These are phyloP conservation scores for Grigorovia transvaalensis DNA, from an alignment of 805 yeast genomes.

Conservation along the genomic window DNA sequence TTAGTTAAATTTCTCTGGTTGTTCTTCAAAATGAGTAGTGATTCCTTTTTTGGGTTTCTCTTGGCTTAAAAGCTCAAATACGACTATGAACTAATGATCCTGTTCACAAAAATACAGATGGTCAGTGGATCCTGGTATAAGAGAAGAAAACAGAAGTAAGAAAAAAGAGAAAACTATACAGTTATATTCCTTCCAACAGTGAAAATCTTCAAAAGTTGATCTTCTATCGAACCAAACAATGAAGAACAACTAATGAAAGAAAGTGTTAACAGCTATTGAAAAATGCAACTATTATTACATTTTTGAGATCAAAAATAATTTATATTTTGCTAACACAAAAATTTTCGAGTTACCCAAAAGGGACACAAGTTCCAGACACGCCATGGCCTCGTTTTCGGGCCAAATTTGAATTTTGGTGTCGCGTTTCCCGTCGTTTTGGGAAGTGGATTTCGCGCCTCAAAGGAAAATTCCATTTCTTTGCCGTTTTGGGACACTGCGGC, in stretches of 20 bases:
- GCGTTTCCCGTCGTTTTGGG: not conserved
- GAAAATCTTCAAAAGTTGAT: not conserved
- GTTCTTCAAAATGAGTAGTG: not conserved
- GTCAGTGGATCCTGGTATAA: not conserved
- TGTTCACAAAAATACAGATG: not conserved
- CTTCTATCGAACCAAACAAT: too few relatives aligned
- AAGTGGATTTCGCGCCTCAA: not conserved
- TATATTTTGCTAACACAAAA: not conserved
- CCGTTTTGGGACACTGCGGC: not conserved
- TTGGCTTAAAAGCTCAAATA: not conserved
- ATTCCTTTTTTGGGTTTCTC: not conserved
- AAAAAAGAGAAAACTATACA: not conserved
- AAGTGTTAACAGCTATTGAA: not conserved
- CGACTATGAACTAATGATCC: not conserved
- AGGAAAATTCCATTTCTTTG: not conserved
- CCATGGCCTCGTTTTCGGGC: not conserved
- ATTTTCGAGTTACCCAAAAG: not conserved
- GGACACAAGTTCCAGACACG: not conserved
- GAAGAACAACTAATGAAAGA: not conserved
- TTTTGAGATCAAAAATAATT: not conserved
- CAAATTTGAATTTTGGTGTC: not conserved
- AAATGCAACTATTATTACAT: not conserved
- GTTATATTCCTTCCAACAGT: not conserved
- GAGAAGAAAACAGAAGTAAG: too few relatives aligned
- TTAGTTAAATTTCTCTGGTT: not conserved